phyloP scores from a whole-genome alignment of 202 grass and related monocot species.

The Zizania palustris region DNA sequence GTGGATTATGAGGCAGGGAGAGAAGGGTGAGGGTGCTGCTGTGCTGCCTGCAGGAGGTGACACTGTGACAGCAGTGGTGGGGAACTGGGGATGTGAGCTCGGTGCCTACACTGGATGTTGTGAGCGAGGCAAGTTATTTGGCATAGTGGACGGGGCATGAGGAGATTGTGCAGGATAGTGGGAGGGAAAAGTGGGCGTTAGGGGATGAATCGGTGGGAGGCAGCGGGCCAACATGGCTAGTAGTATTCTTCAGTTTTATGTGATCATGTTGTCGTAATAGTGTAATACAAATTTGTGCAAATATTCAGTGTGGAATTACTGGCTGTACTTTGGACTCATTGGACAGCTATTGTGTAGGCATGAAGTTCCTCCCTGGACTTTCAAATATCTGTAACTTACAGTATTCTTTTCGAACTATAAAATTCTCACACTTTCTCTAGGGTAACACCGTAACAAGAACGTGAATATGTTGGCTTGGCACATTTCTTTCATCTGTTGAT shows the following conservation, averaged over 20 bases:
- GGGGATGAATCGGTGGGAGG: neutral
- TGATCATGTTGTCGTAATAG: neutral
- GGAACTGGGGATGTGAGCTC: neutral
- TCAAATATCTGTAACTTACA: neutral
- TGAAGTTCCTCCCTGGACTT: neutral
- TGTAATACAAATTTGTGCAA: neutral
- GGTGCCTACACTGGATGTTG: neutral
- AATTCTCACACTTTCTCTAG: neutral
- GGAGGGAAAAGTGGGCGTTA: neutral
- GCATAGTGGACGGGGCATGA: neutral
- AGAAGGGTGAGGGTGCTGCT: neutral
- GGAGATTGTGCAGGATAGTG: neutral
- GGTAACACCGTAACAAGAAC: neutral
- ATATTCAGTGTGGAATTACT: neutral
- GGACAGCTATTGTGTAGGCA: neutral
- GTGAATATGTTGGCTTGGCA: neutral
- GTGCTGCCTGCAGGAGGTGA: neutral
- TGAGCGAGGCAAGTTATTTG: neutral
- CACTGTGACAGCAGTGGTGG: neutral
- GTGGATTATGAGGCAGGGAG: neutral
- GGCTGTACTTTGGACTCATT: neutral
- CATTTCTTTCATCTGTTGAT: neutral
- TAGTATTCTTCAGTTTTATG: neutral
- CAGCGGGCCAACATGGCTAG: neutral
- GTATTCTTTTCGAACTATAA: constrained; percentile 12